Base-by-base conservation (phyloP, 352 stramenopile genomes). In the Pythium pectinolyticum region DNA sequence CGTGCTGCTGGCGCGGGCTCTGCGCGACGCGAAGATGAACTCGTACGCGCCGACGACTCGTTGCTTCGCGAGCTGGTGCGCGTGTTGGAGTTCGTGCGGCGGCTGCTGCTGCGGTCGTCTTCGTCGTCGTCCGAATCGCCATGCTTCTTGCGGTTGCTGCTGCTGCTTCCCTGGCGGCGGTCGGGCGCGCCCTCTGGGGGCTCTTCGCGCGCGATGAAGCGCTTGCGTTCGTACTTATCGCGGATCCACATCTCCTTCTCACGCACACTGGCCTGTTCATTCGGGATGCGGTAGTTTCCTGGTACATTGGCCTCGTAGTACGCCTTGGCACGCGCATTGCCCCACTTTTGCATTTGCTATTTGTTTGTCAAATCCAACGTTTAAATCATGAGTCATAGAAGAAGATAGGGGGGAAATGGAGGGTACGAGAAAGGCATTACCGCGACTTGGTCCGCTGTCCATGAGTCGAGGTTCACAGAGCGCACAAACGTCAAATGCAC, bases 401-500 rank as follows among this genome's bases (percentile, higher is more conserved):
- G n/a, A 14, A 4, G 35, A 27, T 22, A 34, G n/a, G 22, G n/a
- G 10, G 24, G 8, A 35, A 32, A 3, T 24, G 12, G 1, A 34
- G n/a, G 24, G 6, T 22, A 24, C 39, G 37, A 31, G 35, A 39
- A 15, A 8, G 60, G 34, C 5, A 15, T 69, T 71, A 91, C 71
- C 71, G 74, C 66, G 51, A 96, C 88, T 73, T 97, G 90, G 25
- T 97, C 91, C 1, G 73, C 12, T 20, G 90, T 97, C 93, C 93
- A 98, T n/a, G 91, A 94, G 71, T 98, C 94, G 45, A 98, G 72
- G 66, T 97, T 96, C 17, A 96, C 87, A 32, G 85, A 97, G 28
- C 93, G 86, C 61, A 98, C 94, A 60, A 97, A 96, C 19, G 89
- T 97, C 34, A 98, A 66, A 70, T 98, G 94, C 30, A 97, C 89